phyloP scores from a whole-genome alignment of 257 asterid species.

The Scutellaria baicalensis region DNA sequence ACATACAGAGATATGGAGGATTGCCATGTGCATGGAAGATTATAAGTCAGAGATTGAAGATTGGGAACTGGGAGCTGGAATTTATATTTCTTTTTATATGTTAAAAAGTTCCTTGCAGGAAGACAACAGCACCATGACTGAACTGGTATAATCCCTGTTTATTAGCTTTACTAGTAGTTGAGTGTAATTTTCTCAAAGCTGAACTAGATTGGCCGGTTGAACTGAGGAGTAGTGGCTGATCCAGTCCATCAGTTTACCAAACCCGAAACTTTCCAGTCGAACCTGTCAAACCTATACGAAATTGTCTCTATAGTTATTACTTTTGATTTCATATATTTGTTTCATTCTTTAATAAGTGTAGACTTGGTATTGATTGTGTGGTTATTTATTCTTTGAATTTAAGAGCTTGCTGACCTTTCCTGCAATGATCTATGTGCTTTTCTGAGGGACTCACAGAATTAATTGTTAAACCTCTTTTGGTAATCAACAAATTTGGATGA shows the following conservation, averaged over 20 bases:
- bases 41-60: conserved; percentile 83
- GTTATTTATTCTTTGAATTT: background rate
- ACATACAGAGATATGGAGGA: conserved; percentile 75
- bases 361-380: background rate
- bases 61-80: conserved; percentile 96
- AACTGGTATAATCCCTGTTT: conserved; percentile 39
- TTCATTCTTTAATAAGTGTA: background rate
- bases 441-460: background rate
- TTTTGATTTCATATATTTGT: background rate
- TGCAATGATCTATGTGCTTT: background rate
- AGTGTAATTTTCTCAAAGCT: background rate
- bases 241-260: background rate
- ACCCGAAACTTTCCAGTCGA: background rate
- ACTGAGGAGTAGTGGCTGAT: background rate
- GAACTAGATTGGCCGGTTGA: background rate
- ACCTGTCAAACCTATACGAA: background rate
- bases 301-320: background rate
- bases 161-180: background rate
- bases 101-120: conserved; percentile 62
- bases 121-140: conserved; percentile 50
- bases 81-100: conserved; percentile 65
- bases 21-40: conserved; percentile 73
- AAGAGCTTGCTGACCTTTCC: conserved; percentile 2
- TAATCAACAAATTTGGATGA: background rate
- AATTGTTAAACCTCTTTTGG: background rate